phyloP scores from a whole-genome alignment of 768 basidiomycete genomes.

The Mycena galericulata region DNA sequence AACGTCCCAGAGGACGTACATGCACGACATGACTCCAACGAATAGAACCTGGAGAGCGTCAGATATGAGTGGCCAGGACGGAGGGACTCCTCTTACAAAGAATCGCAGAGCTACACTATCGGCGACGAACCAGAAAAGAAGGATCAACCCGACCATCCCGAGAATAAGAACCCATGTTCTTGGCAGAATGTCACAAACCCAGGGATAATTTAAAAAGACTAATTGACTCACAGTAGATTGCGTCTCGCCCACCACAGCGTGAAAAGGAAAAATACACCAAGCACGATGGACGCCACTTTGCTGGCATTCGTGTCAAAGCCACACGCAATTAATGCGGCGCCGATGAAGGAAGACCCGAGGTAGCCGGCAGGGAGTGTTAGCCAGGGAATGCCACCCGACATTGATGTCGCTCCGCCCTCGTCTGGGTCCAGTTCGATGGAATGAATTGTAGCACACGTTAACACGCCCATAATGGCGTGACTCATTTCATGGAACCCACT shows the following conservation, averaged over 20 bases:
- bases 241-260: slow-evolving; percentile 90
- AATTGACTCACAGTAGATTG: slow-evolving; percentile 72
- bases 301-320: slow-evolving; percentile 92
- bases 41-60: slow-evolving; percentile 71
- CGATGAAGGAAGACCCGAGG: slow-evolving; percentile 87
- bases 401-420: slow-evolving; percentile 88
- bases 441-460: slow-evolving; percentile 89
- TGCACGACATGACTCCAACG: slow-evolving; percentile 87
- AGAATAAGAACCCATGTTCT: slow-evolving; percentile 86
- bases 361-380: slow-evolving; percentile 87
- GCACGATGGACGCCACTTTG: slow-evolving; percentile 83
- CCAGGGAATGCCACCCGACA: slow-evolving; percentile 89
- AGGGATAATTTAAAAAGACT: slow-evolving; percentile 4
- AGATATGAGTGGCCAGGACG: not conserved
- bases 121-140: slow-evolving; percentile 87
- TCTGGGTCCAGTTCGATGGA: slow-evolving; percentile 91
- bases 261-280: slow-evolving; percentile 88
- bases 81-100: slow-evolving; percentile 59
- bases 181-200: not conserved
- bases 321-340: slow-evolving; percentile 87
- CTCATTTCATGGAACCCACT: slow-evolving; percentile 72
- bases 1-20: slow-evolving; percentile 89
- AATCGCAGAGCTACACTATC: slow-evolving; percentile 82
- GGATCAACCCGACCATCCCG: slow-evolving; percentile 82
- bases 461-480: slow-evolving; percentile 82